Evolutionary conservation across 139 green algal species (phyloP).

Genomic region (Asterochloris erici): DNA sequence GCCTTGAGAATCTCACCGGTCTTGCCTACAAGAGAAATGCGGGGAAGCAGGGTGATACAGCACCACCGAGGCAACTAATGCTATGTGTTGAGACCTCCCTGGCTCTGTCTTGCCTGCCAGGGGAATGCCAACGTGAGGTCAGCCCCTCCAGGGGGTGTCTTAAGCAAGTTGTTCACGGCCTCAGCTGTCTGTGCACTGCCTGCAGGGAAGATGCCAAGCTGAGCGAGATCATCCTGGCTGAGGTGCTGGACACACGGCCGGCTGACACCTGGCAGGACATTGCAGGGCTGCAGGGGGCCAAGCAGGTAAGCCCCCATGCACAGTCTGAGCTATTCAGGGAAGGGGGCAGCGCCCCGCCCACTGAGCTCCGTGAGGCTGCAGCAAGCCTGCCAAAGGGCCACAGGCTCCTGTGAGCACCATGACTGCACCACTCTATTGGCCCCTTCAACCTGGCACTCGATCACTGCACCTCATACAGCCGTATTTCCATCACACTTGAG

Average conservation of each 20-base stretch:
- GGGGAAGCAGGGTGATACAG: too few species aligned
- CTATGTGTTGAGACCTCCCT: not conserved
- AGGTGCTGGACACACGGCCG: conserved; percentile 61
- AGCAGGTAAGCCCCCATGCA: conserved; percentile 34
- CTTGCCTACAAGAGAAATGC: too few species aligned
- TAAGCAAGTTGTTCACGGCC: not conserved
- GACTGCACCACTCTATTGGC: not conserved
- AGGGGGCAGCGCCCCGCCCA: not conserved
- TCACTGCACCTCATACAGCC: not conserved
- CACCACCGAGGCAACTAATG: not conserved
- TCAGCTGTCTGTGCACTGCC: not conserved
- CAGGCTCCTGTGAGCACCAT: not conserved
- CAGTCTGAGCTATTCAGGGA: not conserved
- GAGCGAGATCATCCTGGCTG: conserved; percentile 48
- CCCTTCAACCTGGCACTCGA: not conserved
- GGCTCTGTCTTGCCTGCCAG: not conserved
- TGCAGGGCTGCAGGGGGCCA: conserved; percentile 58
- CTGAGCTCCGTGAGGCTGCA: not conserved
- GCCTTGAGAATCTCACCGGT: too few species aligned
- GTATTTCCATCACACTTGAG: not conserved
- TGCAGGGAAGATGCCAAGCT: conserved; percentile 33
- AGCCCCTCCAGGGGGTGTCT: not conserved
- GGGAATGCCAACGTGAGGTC: not conserved
- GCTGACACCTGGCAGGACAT: conserved; percentile 67
- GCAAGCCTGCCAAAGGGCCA: not conserved